Conservation (phyloP, 1,284 basidiomycete species). For the Cutaneotrichosporon arboriforme region DNA sequence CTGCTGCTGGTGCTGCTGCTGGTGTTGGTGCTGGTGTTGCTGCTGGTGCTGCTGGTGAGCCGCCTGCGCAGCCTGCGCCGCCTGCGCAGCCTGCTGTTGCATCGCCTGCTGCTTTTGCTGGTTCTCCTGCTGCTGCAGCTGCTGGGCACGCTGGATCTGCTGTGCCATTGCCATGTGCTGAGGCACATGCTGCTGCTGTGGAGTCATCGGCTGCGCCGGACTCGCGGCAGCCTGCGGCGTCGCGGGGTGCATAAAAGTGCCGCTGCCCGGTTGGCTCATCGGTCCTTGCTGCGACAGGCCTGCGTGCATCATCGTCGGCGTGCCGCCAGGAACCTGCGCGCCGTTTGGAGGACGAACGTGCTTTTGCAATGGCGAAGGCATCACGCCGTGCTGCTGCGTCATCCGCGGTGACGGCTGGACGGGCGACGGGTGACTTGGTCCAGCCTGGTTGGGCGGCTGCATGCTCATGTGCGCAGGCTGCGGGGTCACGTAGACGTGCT, state of each 20-base stretch:
- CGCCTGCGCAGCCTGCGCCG: conserved; percentile 12
- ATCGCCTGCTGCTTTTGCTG: conserved; percentile 20
- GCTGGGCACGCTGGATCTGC: conserved; percentile 14
- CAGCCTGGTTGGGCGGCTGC: conserved; percentile 22
- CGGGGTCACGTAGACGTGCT: conserved; percentile 24
- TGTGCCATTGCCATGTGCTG: conserved; percentile 15
- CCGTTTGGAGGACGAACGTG: conserved; percentile 36
- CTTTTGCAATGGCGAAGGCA: conserved; percentile 37
- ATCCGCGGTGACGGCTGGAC: conserved; percentile 31
- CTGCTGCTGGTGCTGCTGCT: conserved; percentile 17
- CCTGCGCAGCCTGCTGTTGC: conserved; percentile 14
- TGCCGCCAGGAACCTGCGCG: conserved; percentile 10
- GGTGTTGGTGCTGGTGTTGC: conserved; percentile 13
- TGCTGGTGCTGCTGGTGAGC: conserved; percentile 11
- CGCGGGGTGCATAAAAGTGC: conserved; percentile 14
- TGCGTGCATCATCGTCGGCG: conserved; percentile 35
- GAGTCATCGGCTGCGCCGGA: conserved; percentile 23
- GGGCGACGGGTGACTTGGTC: conserved; percentile 26
- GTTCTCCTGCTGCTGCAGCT: conserved; percentile 13
- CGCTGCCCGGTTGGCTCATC: conserved; percentile 9
- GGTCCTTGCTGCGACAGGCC: conserved; percentile 27
- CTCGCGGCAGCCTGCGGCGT: conserved; percentile 19
- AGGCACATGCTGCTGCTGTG: conserved; percentile 22
- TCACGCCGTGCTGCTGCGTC: conserved; percentile 25
- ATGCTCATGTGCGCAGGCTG: conserved; percentile 19